Evolutionary conservation across 495 filamentous ascomycete species (phyloP).

Genomic region (Talaromyces borbonicus): DNA sequence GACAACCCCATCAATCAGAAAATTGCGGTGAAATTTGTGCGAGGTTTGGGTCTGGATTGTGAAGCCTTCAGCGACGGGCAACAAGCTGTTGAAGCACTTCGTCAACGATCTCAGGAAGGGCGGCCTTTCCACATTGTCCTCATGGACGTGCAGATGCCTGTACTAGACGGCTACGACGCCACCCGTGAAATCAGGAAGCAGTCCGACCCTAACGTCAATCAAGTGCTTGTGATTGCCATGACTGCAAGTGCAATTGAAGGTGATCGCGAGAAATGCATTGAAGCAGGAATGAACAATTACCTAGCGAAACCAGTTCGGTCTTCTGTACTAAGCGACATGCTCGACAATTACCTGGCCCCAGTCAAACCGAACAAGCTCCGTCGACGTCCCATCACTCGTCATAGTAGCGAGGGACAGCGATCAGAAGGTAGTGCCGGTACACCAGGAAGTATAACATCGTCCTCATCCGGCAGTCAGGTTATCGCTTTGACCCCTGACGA

Average conservation of each 20-base stretch:
- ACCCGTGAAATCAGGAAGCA: conserved; percentile 72
- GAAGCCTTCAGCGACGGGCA: conserved; percentile 80
- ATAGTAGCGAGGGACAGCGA: conserved; percentile 22
- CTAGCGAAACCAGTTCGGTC: conserved; percentile 82
- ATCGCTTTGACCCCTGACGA: conserved; percentile 16
- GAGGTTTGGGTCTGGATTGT: conserved; percentile 68
- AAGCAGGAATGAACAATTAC: conserved; percentile 93
- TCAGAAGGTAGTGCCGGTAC: conserved; percentile 21
- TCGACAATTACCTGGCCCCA: conserved; percentile 57
- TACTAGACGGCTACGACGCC: conserved; percentile 88
- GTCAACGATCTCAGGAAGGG: conserved; percentile 55
- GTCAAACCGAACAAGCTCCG: conserved; percentile 39
- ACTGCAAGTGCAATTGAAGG: conserved; percentile 86
- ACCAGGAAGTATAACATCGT: conserved; percentile 27
- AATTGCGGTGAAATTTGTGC: conserved; percentile 84
- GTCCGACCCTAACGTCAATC: conserved; percentile 58
- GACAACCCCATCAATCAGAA: conserved; percentile 89
- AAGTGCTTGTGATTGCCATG: conserved; percentile 84
- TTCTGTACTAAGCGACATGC: conserved; percentile 61
- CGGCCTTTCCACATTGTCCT: conserved; percentile 66
- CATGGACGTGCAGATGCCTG: conserved; percentile 95
- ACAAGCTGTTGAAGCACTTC: conserved; percentile 77
- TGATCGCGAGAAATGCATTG: conserved; percentile 83
- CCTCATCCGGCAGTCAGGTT: conserved; percentile 18
- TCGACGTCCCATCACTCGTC: conserved; percentile 22